A percentile compares a stretch with the other conserved stretches of the same genome.
Conservation (phyloP, 768 basidiomycete genomes). For the Naganishia vaughanmartiniae region DNA sequence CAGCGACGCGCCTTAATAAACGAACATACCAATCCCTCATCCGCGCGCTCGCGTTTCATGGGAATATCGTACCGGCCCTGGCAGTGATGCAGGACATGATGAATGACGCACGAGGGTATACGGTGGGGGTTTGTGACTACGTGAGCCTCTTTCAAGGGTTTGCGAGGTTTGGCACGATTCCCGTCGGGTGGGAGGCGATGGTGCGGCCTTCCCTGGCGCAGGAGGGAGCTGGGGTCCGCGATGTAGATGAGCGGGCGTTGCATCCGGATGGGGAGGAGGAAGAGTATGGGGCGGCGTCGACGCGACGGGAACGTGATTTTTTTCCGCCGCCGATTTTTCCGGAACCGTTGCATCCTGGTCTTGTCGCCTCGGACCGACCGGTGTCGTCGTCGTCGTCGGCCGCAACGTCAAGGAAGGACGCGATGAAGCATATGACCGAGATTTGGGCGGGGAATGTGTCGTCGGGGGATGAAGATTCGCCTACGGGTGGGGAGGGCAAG, state of each 20-base stretch:
- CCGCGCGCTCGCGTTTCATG: slow-evolving; percentile 33
- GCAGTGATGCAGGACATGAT: slow-evolving; percentile 42
- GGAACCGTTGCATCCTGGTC: slow-evolving; percentile 3
- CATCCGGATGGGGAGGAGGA: slow-evolving; percentile 9
- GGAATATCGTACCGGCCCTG: slow-evolving; percentile 39
- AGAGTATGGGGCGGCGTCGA: too few relatives aligned
- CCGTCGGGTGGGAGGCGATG: slow-evolving; percentile 21
- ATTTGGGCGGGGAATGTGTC: slow-evolving; percentile 29
- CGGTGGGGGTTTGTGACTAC: slow-evolving; percentile 40
- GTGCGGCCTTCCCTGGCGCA: neutral
- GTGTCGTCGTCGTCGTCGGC: too few relatives aligned
- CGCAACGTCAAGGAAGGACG: neutral
- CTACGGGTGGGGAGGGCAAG: neutral
- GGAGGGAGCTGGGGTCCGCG: neutral
- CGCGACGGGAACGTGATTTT: neutral
- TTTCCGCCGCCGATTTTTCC: slow-evolving; percentile 29
- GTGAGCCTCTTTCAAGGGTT: slow-evolving; percentile 45
- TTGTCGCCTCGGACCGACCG: neutral
- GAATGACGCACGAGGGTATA: slow-evolving; percentile 30
- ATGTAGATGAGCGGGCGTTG: neutral
- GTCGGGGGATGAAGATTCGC: neutral
- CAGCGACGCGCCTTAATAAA: slow-evolving; percentile 25
- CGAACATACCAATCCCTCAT: slow-evolving; percentile 41
- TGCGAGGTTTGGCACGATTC: slow-evolving; percentile 38
- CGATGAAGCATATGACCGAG: slow-evolving; percentile 27